Conservation (phyloP, 1,139 yeast species). For the Blastobotrys persicus region DNA sequence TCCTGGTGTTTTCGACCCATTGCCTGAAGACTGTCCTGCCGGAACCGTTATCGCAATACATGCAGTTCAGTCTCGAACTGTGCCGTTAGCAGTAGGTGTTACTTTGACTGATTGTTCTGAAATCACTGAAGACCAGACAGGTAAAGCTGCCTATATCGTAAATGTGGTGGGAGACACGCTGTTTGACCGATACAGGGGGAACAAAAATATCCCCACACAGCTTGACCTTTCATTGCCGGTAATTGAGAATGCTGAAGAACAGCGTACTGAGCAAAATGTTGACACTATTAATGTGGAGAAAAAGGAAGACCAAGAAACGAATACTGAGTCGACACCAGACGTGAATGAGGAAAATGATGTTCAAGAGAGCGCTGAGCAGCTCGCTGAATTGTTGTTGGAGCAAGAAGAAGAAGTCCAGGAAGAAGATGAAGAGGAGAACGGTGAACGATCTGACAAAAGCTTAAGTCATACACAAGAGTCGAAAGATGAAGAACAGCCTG, state of each 20-base stretch:
- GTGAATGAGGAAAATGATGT: slow-evolving; percentile 20
- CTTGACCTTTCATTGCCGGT: slow-evolving; percentile 25
- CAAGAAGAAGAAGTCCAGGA: slow-evolving; percentile 22
- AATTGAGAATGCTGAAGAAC: slow-evolving; percentile 15
- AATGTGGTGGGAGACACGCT: slow-evolving; percentile 42
- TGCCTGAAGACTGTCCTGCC: slow-evolving; percentile 47
- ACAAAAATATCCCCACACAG: slow-evolving; percentile 29
- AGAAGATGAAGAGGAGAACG: slow-evolving; percentile 21
- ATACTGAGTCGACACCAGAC: slow-evolving; percentile 11
- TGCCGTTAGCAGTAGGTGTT: slow-evolving; percentile 73
- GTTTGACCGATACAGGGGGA: slow-evolving; percentile 28
- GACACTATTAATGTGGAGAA: neutral
- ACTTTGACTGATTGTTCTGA: slow-evolving; percentile 51
- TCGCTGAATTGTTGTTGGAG: slow-evolving; percentile 12
- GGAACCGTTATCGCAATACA: slow-evolving; percentile 74
- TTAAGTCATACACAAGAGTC: too few relatives aligned
- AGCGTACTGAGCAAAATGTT: slow-evolving; percentile 9
- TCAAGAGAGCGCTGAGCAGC: slow-evolving; percentile 9
- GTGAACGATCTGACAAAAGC: too few relatives aligned
- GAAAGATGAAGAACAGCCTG: neutral
- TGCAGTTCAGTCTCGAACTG: slow-evolving; percentile 56
- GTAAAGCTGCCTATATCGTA: slow-evolving; percentile 40
- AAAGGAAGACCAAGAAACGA: neutral
- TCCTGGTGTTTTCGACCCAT: slow-evolving; percentile 78
- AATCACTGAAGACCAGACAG: slow-evolving; percentile 33